Percentiles rank a stretch among this genome's conserved stretches.
phyloP scores from a whole-genome alignment of 192 early-diverging fungal species.

The Coemansia sp. region DNA sequence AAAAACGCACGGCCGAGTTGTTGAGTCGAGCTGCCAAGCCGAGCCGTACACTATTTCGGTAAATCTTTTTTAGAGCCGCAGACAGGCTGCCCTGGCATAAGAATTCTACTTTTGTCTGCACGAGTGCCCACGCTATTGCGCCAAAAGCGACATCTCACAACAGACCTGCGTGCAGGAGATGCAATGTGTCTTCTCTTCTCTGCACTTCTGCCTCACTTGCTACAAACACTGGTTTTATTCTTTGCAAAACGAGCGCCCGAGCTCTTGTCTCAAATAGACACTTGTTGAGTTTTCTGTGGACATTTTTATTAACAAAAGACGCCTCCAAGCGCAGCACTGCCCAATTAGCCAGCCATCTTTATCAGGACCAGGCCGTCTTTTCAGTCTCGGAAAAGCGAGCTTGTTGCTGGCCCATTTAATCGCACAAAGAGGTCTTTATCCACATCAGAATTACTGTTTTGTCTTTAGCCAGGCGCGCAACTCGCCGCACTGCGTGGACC shows the following conservation, averaged over 20 bases:
- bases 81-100: not conserved
- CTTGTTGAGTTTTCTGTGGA: no score
- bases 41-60: not conserved
- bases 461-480: not conserved
- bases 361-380: not conserved
- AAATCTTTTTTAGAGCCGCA: not conserved
- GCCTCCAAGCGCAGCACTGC: not conserved
- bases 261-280: no score
- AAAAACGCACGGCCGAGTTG: no score
- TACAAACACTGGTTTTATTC: not conserved
- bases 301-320: not conserved
- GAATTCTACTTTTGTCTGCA: no score
- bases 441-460: not conserved
- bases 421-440: conserved; percentile 1
- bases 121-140: not conserved
- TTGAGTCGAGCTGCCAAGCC: not conserved
- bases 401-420: not conserved
- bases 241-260: not conserved
- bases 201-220: not conserved
- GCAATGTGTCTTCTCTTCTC: not conserved
- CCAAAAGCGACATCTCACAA: not conserved
- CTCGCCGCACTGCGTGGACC: not conserved
- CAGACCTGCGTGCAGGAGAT: not conserved
- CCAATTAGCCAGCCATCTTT: not conserved
- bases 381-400: not conserved